These are phyloP conservation scores for Candolleomyces efflorescens DNA, from an alignment of 768 basidiomycete species.

Conservation along the genomic window DNA sequence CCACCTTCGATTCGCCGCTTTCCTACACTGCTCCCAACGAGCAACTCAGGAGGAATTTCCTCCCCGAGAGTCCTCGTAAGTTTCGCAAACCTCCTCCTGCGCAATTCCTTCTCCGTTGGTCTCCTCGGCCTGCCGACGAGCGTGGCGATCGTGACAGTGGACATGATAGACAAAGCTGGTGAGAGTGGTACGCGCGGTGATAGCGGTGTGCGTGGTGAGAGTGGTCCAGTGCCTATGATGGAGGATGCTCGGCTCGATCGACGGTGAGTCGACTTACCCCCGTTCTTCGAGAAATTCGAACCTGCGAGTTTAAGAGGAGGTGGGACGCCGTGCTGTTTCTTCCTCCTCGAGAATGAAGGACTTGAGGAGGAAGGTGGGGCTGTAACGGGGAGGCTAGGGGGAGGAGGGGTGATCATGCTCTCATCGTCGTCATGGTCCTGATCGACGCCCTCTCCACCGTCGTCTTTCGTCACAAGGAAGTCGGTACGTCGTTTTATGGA, in stretches of 20 bases:
- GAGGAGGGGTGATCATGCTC: too few species aligned
- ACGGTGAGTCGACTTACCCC: background rate
- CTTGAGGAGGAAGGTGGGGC: background rate
- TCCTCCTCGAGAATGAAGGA: background rate
- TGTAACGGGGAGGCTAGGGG: background rate
- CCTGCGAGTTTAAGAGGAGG: background rate
- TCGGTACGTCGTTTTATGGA: background rate
- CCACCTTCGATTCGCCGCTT: background rate
- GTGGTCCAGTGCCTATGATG: too few species aligned
- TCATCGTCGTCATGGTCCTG: too few species aligned
- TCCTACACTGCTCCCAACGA: background rate
- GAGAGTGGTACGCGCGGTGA: background rate
- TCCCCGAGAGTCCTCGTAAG: slow-evolving; percentile 8
- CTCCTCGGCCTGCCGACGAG: background rate
- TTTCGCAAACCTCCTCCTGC: slow-evolving; percentile 5
- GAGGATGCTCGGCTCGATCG: background rate
- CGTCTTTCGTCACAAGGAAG: too few species aligned
- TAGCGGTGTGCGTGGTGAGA: too few species aligned
- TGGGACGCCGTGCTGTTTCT: background rate
- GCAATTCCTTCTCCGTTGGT: slow-evolving; percentile 5
- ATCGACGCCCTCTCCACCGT: too few species aligned
- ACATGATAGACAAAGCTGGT: background rate
- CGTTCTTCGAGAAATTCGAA: background rate
- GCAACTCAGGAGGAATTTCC: slow-evolving; percentile 8
- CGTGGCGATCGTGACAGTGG: background rate